These are phyloP conservation scores for Boletus rex-veris DNA, from an alignment of 768 basidiomycete genomes.

Conservation along the genomic window DNA sequence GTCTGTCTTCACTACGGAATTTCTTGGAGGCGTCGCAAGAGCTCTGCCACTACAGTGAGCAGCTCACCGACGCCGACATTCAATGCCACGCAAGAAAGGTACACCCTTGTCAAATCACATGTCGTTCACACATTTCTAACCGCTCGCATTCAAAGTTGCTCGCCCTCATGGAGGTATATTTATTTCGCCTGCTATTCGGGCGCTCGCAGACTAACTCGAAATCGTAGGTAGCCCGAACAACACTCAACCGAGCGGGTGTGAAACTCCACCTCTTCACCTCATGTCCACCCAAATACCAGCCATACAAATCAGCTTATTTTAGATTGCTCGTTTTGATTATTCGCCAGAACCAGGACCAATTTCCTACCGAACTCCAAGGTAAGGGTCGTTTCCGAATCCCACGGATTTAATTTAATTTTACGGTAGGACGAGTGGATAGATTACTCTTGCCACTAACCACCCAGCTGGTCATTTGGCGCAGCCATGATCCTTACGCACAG, in stretches of 20 bases:
- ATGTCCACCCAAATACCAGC: conserved; percentile 38
- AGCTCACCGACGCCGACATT: conserved; percentile 19
- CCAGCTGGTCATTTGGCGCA: conserved; percentile 27
- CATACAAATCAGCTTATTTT: conserved; percentile 49
- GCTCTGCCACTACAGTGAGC: conserved; percentile 19
- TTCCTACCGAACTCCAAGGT: conserved; percentile 28
- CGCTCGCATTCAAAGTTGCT: conserved; percentile 38
- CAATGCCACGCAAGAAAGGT: conserved; percentile 29
- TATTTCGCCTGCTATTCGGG: conserved; percentile 4
- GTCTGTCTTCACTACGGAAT: conserved; percentile 28
- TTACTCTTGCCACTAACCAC: conserved; percentile 34
- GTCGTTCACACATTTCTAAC: conserved; percentile 2
- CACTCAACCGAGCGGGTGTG: conserved; percentile 41
- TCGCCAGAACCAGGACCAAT: conserved; percentile 31
- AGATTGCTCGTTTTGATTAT: conserved; percentile 42
- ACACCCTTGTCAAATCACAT: not conserved
- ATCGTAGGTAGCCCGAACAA: conserved; percentile 44
- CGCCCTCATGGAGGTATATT: conserved; percentile 48
- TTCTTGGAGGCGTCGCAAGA: conserved; percentile 30
- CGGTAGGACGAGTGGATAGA: conserved; percentile 30
- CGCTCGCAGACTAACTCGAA: not conserved
- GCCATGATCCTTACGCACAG: conserved; percentile 30
- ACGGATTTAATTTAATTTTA: conserved; percentile 3
- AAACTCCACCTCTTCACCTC: conserved; percentile 44
- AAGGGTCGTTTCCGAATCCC: not conserved